Base-by-base conservation (phyloP, 2,329 filamentous ascomycete genomes). In the Aspergillus fructus region DNA sequence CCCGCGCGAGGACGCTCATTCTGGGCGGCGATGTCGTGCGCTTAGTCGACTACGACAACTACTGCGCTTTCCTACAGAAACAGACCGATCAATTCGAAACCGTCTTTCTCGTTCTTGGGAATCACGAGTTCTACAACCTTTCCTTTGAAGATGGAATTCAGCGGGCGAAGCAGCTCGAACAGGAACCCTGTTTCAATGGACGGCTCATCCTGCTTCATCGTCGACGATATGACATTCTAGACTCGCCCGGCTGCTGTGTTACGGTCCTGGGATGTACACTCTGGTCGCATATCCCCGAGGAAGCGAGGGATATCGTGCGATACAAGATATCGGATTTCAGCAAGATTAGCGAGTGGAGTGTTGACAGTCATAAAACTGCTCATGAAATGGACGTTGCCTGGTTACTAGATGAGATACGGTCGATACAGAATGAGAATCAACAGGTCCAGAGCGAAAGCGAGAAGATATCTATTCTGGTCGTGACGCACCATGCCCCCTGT, bases 401-500 rank as follows among this genome's bases (percentile, higher is more conserved):
- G 83, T 71, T 87, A 12, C 71, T 66, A 23, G 63, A 58, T 13
- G 74, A 79, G 59, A 70, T 79, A 12, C 13, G 60, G 5, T 46
- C 45, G 4, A 65, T 68, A 12, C 58, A 71, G 1, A 43, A 30
- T 3, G 58, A 55, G 17, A 57, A 63, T 2, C 4, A 37, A 1
- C 34, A 37, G 1, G 3, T 6, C 11, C 6, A 40, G 23, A 49
- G 37, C 5, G 13, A 19, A 17, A 19, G 21, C 11, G 19, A 51
- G 15, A 50, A 49, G 15, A 19, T 19, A 11, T 56, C 59, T 33
- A 62, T 85, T 5, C 57, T 87, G 0, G 76, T 87, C 0, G 76
- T 81, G 0, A 86, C 83, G 0, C 83, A 86, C 53, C 84, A 87
- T 63, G 82, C 83, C 2, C 84, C 84, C 1, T 79, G 74, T n/a